A percentile compares a stretch with the other conserved stretches of the same genome.
Conservation (phyloP, 2,329 filamentous ascomycete genomes). For the Zymoseptoria crescenta region DNA sequence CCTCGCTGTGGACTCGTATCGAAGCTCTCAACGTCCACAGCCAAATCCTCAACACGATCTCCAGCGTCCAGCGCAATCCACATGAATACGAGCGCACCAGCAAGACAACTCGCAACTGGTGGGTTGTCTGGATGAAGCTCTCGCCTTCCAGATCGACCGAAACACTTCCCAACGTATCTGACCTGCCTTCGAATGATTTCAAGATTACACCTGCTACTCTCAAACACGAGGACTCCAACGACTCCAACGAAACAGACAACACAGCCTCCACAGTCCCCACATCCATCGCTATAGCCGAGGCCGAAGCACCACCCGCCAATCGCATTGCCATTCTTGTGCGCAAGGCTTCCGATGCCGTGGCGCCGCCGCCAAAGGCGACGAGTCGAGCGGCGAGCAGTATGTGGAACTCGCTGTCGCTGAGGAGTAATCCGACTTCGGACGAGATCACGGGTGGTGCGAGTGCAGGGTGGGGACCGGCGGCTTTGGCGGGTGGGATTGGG, state of each 20-base stretch:
- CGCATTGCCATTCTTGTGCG: constrained; percentile 38
- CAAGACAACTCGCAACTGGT: constrained; percentile 59
- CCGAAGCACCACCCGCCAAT: constrained; percentile 14
- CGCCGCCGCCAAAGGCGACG: constrained; percentile 3
- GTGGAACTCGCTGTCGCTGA: constrained; percentile 21
- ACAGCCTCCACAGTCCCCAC: constrained; percentile 8
- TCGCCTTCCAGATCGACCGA: constrained; percentile 23
- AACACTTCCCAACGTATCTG: neutral
- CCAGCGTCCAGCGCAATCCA: constrained; percentile 40
- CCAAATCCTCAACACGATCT: constrained; percentile 50
- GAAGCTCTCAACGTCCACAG: constrained; percentile 56
- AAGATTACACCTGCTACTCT: neutral
- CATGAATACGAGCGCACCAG: constrained; percentile 52
- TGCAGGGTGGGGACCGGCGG: constrained; percentile 33
- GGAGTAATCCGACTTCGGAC: constrained; percentile 13
- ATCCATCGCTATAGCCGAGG: constrained; percentile 2
- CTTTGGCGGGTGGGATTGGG: constrained; percentile 64
- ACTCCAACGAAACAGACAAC: constrained; percentile 1
- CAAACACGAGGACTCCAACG: constrained; percentile 6
- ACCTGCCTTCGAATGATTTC: neutral
- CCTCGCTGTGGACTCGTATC: constrained; percentile 43
- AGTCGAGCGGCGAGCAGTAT: constrained; percentile 24
- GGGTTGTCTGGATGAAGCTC: constrained; percentile 58
- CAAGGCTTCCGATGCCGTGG: constrained; percentile 21
- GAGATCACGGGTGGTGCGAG: constrained; percentile 15